phyloP scores from a whole-genome alignment of 768 basidiomycete genomes.

The Multifurca ochricompacta region DNA sequence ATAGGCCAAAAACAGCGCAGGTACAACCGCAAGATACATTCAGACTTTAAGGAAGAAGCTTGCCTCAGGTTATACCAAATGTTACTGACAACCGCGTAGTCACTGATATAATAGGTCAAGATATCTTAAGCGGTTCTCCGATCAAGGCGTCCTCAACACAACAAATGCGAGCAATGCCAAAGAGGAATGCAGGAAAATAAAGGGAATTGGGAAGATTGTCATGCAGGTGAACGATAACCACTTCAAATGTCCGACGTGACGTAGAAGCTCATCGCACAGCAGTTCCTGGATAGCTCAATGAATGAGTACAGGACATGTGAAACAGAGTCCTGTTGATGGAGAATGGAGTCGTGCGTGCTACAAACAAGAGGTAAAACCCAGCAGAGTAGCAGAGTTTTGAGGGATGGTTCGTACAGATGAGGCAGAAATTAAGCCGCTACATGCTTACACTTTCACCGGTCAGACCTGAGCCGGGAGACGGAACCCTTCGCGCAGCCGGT shows the following conservation, averaged over 20 bases:
- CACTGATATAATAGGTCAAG: conserved; percentile 4
- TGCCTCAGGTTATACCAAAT: conserved; percentile 47
- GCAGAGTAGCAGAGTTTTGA: conserved; percentile 2
- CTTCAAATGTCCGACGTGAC: not conserved
- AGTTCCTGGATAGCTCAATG: conserved; percentile 8
- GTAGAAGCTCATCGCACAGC: not conserved
- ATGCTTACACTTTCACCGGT: conserved; percentile 4
- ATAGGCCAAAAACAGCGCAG: conserved; percentile 40
- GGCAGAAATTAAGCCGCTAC: conserved; percentile 15
- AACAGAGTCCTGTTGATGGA: not conserved
- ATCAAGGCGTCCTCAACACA: conserved; percentile 18
- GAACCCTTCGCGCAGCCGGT: not conserved
- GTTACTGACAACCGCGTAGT: not conserved
- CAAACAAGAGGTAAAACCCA: conserved; percentile 8
- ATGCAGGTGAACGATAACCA: conserved; percentile 11
- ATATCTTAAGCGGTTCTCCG: conserved; percentile 15
- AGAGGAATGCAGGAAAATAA: conserved; percentile 20
- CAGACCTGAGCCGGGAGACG: not conserved
- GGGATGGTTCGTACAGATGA: conserved; percentile 16
- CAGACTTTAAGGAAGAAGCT: conserved; percentile 70
- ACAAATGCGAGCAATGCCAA: conserved; percentile 13
- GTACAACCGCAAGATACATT: conserved; percentile 68
- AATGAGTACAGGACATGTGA: conserved; percentile 2
- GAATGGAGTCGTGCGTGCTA: conserved; percentile 12
- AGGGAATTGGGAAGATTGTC: conserved; percentile 19